Evolutionary conservation across 129 eudicot species (phyloP).

Genomic region (Centella asiatica): DNA sequence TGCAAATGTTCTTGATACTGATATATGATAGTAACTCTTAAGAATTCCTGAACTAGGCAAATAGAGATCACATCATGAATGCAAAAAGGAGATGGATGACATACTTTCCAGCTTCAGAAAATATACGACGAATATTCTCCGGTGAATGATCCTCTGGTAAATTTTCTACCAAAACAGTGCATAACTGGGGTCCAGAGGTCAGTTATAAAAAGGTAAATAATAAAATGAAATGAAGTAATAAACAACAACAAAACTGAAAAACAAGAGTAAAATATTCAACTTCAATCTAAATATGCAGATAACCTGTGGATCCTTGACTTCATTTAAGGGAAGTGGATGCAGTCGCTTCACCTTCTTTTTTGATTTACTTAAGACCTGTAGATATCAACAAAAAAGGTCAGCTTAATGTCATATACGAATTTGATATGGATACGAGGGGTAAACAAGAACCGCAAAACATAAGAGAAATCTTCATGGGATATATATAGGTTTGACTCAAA

Average conservation of each 20-base stretch:
- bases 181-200: constrained; percentile 30
- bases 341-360: constrained; percentile 79
- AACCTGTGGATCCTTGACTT: constrained; percentile 75
- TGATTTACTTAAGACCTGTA: constrained; percentile 70
- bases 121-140: constrained; percentile 60
- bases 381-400: constrained; percentile 11
- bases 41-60: background rate
- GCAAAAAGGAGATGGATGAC: background rate
- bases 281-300: constrained; percentile 1
- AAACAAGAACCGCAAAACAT: background rate
- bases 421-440: background rate
- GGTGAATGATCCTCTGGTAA: constrained; percentile 83
- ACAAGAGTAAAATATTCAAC: background rate
- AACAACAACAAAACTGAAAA: background rate
- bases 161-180: constrained; percentile 93
- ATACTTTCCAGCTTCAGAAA: constrained; percentile 65
- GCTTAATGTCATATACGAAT: background rate
- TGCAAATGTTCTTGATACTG: constrained; percentile 62
- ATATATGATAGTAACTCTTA: constrained; percentile 3
- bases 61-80: background rate
- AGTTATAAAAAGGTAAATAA: background rate
- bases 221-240: background rate
- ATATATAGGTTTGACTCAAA: too few species aligned
- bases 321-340: constrained; percentile 60
- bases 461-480: background rate